Base-by-base conservation (phyloP, 306 rosid genomes). In the Vachellia pachyceras region DNA sequence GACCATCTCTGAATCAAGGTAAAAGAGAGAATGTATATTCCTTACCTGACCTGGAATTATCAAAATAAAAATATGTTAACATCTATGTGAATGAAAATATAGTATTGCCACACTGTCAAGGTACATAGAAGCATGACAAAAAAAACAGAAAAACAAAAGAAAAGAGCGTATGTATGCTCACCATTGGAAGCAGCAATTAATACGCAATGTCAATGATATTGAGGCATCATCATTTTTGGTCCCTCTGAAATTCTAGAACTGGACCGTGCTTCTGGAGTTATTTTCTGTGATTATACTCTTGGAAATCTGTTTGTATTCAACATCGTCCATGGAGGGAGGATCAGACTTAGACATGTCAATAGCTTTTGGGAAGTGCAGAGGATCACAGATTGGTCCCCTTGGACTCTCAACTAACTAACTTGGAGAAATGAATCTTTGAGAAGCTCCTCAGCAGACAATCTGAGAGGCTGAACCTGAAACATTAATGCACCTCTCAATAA, bases 401-500 rank as follows among this genome's bases (percentile, higher is more conserved):
- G 69, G 69, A 33, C 41, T 29, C 23, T 65, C 44, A n/a, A n/a
- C n/a, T n/a, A n/a, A n/a, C n/a, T n/a, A 65, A 36, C 44, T 66
- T 15, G 71, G 10, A 66, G 46, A 66, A 66, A 66, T 36, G 45
- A 25, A 37, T 66, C 71, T 66, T 66, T 37, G 41, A 66, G 71
- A 37, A 66, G 71, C 46, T 66, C 71, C 25, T 66, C 71, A 17
- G 71, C 71, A 35, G 46, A 66, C 25, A 17, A 66, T 66, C 71
- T 66, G 13, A 36, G 71, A 65, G 23, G 18, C 70, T 65, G 70
- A n/a, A 65, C 15, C 44, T n/a, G n/a, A n/a, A n/a, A n/a, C n/a
- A n/a, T n/a, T n/a, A 36, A 36, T 35, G 9, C 69, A 64, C 35
- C 35, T 64, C 15, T 64, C 69, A 35, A 64, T 64, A 35, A 64